Conservation (phyloP, 2,329 filamentous ascomycete genomes). For the Neofusicoccum parvum region DNA sequence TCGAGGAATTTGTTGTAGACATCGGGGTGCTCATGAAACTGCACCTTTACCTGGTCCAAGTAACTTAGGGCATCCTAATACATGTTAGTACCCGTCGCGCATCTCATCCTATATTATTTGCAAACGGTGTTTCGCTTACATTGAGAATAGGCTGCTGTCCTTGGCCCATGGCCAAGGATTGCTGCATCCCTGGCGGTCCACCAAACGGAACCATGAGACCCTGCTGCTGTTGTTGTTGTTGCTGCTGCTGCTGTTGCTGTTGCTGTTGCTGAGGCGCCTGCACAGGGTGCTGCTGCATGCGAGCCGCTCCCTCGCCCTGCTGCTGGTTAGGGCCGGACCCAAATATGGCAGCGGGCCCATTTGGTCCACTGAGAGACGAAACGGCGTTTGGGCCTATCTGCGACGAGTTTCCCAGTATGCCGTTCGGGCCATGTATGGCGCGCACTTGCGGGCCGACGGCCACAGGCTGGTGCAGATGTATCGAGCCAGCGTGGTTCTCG, state of each 20-base stretch:
- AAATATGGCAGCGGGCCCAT: slow-evolving; percentile 66
- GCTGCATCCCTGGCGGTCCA: slow-evolving; percentile 42
- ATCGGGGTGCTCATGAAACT: slow-evolving; percentile 94
- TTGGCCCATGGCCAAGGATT: slow-evolving; percentile 65
- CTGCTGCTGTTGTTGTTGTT: slow-evolving; percentile 54
- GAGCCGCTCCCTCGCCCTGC: slow-evolving; percentile 57
- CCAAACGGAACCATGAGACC: slow-evolving; percentile 55
- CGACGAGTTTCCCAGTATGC: slow-evolving; percentile 67
- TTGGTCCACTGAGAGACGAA: slow-evolving; percentile 59
- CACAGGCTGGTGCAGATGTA: slow-evolving; percentile 92
- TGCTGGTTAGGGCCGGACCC: slow-evolving; percentile 68
- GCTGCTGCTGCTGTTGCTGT: slow-evolving; percentile 54
- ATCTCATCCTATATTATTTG: slow-evolving; percentile 18
- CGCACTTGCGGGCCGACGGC: slow-evolving; percentile 71
- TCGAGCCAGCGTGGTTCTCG: slow-evolving; percentile 84
- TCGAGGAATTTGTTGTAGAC: slow-evolving; percentile 97
- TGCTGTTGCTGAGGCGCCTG: slow-evolving; percentile 52
- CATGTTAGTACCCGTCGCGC: neutral
- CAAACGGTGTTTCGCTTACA: slow-evolving; percentile 45
- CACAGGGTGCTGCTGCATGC: slow-evolving; percentile 61
- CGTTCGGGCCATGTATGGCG: slow-evolving; percentile 89
- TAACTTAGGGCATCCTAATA: slow-evolving; percentile 82
- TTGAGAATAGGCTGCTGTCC: slow-evolving; percentile 84
- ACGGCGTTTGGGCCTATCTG: slow-evolving; percentile 54
- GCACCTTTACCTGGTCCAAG: slow-evolving; percentile 96